These are phyloP conservation scores for Avena atlantica DNA, from an alignment of 176 grass and related monocot genomes.

Conservation along the genomic window DNA sequence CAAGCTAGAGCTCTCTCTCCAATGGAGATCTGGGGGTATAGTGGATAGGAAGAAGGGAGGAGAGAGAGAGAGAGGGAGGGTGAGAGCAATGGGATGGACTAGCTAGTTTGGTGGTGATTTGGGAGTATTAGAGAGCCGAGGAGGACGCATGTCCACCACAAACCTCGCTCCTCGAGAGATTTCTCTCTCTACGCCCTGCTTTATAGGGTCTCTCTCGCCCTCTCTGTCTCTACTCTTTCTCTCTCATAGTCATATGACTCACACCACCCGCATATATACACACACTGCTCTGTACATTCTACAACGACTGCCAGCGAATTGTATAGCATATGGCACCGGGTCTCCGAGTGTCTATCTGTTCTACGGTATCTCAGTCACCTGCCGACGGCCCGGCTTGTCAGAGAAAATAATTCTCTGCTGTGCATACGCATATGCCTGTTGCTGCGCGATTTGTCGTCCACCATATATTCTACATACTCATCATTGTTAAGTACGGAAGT, in stretches of 20 bases:
- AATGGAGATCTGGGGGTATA: constrained; percentile 33
- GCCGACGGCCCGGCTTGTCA: constrained; percentile 33
- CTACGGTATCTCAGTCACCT: constrained; percentile 24
- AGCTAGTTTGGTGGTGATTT: constrained; percentile 54
- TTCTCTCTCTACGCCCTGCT: constrained; percentile 61
- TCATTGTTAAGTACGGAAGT: constrained; percentile 25
- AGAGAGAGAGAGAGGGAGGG: neutral
- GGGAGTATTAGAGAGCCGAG: constrained; percentile 49
- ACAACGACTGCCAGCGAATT: constrained; percentile 21
- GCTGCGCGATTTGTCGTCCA: neutral
- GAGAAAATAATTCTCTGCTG: constrained; percentile 39
- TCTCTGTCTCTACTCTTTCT: constrained; percentile 43
- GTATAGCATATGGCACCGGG: constrained; percentile 28
- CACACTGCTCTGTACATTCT: constrained; percentile 7
- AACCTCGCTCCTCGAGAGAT: constrained; percentile 47
- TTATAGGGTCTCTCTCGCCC: constrained; percentile 42
- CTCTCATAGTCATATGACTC: constrained; percentile 28
- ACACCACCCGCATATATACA: neutral
- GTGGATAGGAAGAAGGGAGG: constrained; percentile 40
- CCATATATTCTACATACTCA: constrained; percentile 17
- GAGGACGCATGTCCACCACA: constrained; percentile 83
- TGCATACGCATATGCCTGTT: neutral
- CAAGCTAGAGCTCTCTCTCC: constrained; percentile 22
- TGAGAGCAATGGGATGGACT: constrained; percentile 34
- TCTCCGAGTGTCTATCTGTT: constrained; percentile 38